Conservation (phyloP, 2,329 filamentous ascomycete species). For the Colletotrichum plurivorum region DNA sequence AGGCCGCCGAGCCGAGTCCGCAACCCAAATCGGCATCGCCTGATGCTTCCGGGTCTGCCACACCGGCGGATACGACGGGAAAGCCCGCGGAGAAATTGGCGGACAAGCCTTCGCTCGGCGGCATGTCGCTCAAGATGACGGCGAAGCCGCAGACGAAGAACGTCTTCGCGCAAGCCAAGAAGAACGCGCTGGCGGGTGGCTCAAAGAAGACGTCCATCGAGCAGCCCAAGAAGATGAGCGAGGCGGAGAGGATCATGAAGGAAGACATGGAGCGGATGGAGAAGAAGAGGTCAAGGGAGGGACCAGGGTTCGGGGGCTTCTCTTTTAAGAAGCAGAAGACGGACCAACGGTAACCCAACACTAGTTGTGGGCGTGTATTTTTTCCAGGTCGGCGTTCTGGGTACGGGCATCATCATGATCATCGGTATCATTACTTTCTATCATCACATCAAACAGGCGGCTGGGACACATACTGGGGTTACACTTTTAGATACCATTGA, state of each 20-base stretch:
- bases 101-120: slow-evolving; percentile 39
- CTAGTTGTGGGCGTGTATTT: background rate
- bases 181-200: slow-evolving; percentile 75
- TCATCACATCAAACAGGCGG: background rate
- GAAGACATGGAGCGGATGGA: slow-evolving; percentile 84
- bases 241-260: slow-evolving; percentile 91
- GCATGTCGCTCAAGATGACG: slow-evolving; percentile 76
- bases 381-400: slow-evolving; percentile 27
- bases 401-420: background rate
- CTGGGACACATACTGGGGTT: background rate
- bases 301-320: slow-evolving; percentile 60
- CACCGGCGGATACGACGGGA: slow-evolving; percentile 40
- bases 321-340: slow-evolving; percentile 67
- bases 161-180: slow-evolving; percentile 77
- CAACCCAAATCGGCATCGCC: slow-evolving; percentile 41
- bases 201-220: slow-evolving; percentile 74
- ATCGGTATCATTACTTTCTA: no score
- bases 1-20: slow-evolving; percentile 34
- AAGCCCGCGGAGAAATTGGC: slow-evolving; percentile 31
- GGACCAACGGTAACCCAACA: slow-evolving; percentile 17
- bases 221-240: slow-evolving; percentile 86
- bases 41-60: slow-evolving; percentile 41
- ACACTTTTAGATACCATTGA: slow-evolving; percentile 49
- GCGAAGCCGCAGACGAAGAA: slow-evolving; percentile 80
- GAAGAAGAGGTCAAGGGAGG: slow-evolving; percentile 72